Evolutionary conservation across 2,329 filamentous ascomycete species (phyloP).

Genomic region (Neophaeococcomyces aloes): DNA sequence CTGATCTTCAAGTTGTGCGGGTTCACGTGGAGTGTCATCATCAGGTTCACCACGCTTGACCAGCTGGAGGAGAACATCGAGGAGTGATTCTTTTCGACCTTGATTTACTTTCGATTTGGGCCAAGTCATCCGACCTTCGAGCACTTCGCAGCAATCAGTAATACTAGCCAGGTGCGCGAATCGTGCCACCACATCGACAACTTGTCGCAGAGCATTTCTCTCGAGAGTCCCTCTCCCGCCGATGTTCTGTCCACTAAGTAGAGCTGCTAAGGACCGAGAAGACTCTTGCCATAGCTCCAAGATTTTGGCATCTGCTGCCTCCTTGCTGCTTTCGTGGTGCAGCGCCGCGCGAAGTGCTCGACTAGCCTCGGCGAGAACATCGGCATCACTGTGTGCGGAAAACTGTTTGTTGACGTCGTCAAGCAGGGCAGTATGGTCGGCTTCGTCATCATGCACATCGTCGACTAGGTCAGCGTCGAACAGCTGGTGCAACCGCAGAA

Average conservation of each 20-base stretch:
- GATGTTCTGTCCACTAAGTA: slow-evolving; percentile 63
- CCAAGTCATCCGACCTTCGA: slow-evolving; percentile 49
- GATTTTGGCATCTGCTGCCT: slow-evolving; percentile 70
- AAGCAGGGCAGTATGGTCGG: slow-evolving; percentile 66
- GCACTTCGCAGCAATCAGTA: slow-evolving; percentile 61
- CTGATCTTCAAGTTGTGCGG: slow-evolving; percentile 68
- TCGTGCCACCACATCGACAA: slow-evolving; percentile 65
- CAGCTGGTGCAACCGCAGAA: slow-evolving; percentile 74
- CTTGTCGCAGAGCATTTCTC: slow-evolving; percentile 53
- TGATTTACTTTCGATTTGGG: slow-evolving; percentile 30
- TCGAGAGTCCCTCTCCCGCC: slow-evolving; percentile 58
- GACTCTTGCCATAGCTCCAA: slow-evolving; percentile 77
- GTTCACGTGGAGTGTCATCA: slow-evolving; percentile 53
- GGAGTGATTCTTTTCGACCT: slow-evolving; percentile 36
- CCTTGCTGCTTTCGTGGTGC: slow-evolving; percentile 77
- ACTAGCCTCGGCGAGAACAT: slow-evolving; percentile 73
- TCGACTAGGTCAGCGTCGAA: slow-evolving; percentile 82
- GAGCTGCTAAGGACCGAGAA: slow-evolving; percentile 59
- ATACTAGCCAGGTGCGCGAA: slow-evolving; percentile 72
- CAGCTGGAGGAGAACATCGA: slow-evolving; percentile 60
- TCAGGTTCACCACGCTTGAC: slow-evolving; percentile 61
- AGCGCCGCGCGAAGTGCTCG: slow-evolving; percentile 74
- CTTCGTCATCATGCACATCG: slow-evolving; percentile 75
- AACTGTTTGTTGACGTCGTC: slow-evolving; percentile 94
- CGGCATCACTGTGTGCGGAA: slow-evolving; percentile 76